These are phyloP conservation scores for Cryphonectria carpinicola DNA, from an alignment of 2,329 filamentous ascomycete species.

Conservation along the genomic window DNA sequence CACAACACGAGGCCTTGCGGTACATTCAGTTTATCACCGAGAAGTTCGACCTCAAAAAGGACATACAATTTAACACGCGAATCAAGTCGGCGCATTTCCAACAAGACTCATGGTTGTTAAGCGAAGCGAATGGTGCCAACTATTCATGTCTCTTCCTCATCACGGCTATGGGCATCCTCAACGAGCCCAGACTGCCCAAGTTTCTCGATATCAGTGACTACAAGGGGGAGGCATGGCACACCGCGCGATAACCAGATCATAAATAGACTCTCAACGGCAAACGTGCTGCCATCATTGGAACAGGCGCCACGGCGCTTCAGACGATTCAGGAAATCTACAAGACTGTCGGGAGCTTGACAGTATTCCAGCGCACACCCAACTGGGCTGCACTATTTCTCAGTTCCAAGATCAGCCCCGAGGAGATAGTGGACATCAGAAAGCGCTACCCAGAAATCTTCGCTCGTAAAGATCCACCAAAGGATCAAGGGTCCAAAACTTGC, in stretches of 20 bases:
- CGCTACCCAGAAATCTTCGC: conserved; percentile 44
- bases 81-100: conserved; percentile 26
- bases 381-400: conserved; percentile 57
- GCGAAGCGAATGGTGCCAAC: not conserved
- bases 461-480: conserved; percentile 40
- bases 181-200: conserved; percentile 17
- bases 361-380: conserved; percentile 61
- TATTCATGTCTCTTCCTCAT: conserved; percentile 7
- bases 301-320: conserved; percentile 18
- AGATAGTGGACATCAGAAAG: conserved; percentile 44
- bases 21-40: conserved; percentile 45
- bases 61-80: conserved; percentile 13
- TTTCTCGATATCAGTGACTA: conserved; percentile 14
- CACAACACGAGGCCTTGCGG: conserved; percentile 41
- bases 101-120: conserved; percentile 14
- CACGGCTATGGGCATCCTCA: conserved; percentile 16
- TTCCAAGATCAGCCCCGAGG: conserved; percentile 44
- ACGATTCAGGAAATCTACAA: conserved; percentile 2
- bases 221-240: conserved; percentile 17
- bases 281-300: conserved; percentile 17
- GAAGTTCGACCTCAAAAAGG: conserved; percentile 33
- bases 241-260: conserved; percentile 11
- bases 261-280: not conserved
- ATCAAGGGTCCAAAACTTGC: conserved; percentile 43
- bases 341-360: conserved; percentile 41